phyloP scores from a whole-genome alignment of 192 early-diverging fungal genomes.

The Coemansia sp. region DNA sequence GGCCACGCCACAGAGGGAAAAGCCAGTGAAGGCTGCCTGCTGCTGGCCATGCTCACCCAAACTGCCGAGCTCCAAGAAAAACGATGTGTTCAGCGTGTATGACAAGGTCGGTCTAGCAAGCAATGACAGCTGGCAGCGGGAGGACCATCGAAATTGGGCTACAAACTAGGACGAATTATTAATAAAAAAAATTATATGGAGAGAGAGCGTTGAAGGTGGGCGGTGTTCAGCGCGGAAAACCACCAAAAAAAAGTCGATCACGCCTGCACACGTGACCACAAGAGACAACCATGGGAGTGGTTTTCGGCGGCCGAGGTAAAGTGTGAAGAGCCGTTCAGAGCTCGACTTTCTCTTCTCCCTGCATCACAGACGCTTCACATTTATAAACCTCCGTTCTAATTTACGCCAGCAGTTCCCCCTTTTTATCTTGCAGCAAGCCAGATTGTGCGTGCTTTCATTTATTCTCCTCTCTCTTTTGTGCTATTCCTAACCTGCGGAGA shows the following conservation, averaged over 20 bases:
- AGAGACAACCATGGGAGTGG: too few relatives aligned
- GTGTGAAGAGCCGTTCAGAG: too few relatives aligned
- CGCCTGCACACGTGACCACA: neutral
- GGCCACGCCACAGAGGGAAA: constrained; percentile 40
- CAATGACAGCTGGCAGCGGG: too few relatives aligned
- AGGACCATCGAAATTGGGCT: too few relatives aligned
- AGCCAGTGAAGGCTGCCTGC: neutral
- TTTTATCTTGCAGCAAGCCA: neutral
- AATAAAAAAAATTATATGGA: neutral
- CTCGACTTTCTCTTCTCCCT: neutral
- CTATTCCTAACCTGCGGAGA: neutral
- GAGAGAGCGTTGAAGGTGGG: neutral
- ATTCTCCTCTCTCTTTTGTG: neutral
- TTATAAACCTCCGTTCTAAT: too few relatives aligned
- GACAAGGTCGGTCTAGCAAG: too few relatives aligned
- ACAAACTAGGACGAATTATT: neutral
- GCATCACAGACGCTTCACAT: too few relatives aligned
- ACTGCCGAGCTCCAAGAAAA: too few relatives aligned
- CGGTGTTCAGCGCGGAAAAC: too few relatives aligned
- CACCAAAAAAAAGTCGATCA: neutral
- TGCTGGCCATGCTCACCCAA: neutral
- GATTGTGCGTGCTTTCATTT: neutral
- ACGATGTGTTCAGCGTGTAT: too few relatives aligned
- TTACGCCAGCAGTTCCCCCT: neutral
- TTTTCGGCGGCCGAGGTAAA: too few relatives aligned